These are phyloP conservation scores for Fusarium xylarioides DNA, from an alignment of 2,329 filamentous ascomycete genomes.

Conservation along the genomic window DNA sequence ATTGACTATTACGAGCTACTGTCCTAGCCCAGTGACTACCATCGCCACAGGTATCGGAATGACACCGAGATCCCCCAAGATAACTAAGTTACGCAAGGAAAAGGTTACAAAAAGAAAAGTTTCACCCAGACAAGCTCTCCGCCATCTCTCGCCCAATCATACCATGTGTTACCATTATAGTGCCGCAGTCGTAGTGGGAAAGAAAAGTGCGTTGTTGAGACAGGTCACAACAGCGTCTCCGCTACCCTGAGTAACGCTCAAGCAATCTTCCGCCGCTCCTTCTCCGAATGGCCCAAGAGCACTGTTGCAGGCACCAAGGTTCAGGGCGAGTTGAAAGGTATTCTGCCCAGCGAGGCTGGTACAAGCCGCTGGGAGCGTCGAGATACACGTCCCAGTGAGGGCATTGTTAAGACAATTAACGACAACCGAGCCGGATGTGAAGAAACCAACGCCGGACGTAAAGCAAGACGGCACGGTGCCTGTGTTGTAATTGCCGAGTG, in stretches of 20 bases:
- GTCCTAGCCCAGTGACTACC: background rate
- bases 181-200: background rate
- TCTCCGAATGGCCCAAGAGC: background rate
- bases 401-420: background rate
- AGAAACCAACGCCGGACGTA: background rate
- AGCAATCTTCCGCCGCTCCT: rapidly evolving
- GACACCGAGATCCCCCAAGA: background rate
- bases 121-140: background rate
- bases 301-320: background rate
- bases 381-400: background rate
- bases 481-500: background rate
- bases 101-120: background rate
- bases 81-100: background rate
- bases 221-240: background rate
- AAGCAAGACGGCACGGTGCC: background rate
- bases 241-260: background rate
- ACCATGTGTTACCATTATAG: background rate
- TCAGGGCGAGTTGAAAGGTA: background rate
- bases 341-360: background rate
- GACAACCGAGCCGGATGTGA: background rate
- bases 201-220: background rate
- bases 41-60: background rate
- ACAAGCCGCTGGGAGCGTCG: background rate
- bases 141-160: background rate
- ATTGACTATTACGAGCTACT: background rate